Evolutionary conservation across 2,329 filamentous ascomycete species (phyloP).

Genomic region (Colletotrichum paranaense): DNA sequence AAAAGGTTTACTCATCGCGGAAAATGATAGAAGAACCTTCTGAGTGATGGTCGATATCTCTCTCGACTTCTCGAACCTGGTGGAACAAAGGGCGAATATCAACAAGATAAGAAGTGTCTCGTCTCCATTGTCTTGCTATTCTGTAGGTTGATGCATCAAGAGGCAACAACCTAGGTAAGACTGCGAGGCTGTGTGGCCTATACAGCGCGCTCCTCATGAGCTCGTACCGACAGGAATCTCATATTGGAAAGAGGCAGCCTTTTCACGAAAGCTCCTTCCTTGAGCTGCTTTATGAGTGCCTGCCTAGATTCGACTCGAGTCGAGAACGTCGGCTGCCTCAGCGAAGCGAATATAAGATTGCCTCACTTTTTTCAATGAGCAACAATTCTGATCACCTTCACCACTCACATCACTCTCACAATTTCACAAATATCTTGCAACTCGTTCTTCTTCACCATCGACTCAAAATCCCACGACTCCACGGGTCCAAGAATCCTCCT

Average conservation of each 20-base stretch:
- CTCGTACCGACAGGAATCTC: too few relatives aligned
- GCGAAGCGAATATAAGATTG: neutral
- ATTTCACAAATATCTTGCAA: neutral
- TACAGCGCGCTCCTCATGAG: too few relatives aligned
- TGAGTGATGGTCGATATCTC: too few relatives aligned
- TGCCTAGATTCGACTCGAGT: neutral
- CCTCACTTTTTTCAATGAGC: neutral
- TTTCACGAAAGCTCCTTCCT: neutral
- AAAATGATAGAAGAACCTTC: too few relatives aligned
- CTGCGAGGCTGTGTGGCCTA: too few relatives aligned
- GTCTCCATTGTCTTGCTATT: too few relatives aligned
- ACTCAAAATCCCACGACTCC: neutral
- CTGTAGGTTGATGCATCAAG: too few relatives aligned
- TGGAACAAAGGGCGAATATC: too few relatives aligned
- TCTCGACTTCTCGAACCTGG: too few relatives aligned
- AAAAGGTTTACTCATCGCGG: too few relatives aligned
- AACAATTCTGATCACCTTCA: neutral
- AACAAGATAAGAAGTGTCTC: too few relatives aligned
- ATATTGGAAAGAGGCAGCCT: neutral
- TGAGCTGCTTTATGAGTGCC: accelerated
- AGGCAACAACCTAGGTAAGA: too few relatives aligned
- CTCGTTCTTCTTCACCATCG: neutral
- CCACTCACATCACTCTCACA: neutral
- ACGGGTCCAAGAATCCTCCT: neutral
- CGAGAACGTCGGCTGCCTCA: neutral